phyloP scores from a whole-genome alignment of 164 flowering plant species.

The Magnolia changhungtana region DNA sequence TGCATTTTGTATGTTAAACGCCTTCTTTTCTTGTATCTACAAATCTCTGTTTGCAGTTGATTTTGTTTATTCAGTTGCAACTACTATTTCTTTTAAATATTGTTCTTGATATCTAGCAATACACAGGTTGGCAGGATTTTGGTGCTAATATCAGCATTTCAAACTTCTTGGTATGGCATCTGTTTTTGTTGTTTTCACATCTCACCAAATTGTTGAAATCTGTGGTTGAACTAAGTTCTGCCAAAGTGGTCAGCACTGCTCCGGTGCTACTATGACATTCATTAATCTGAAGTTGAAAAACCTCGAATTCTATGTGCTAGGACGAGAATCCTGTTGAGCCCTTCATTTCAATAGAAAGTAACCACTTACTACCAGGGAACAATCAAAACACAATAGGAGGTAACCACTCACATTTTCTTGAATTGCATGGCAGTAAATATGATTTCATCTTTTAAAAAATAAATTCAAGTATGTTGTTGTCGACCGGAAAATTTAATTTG shows the following conservation, averaged over 20 bases:
- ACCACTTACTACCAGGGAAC: background rate
- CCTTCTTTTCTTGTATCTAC: background rate
- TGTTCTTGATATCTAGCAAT: too few species aligned
- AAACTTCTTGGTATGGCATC: background rate
- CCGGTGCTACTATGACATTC: background rate
- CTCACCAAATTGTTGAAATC: too few species aligned
- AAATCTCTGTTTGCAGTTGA: background rate
- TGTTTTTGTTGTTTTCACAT: background rate
- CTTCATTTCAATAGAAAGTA: background rate
- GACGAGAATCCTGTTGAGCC: background rate
- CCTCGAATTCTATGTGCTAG: background rate
- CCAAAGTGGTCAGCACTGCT: background rate
- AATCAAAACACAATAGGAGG: background rate
- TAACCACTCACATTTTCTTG: background rate
- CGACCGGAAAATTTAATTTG: too few species aligned
- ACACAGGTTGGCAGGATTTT: background rate
- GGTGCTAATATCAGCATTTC: background rate
- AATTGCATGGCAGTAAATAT: too few species aligned
- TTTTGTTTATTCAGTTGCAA: too few species aligned
- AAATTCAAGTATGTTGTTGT: too few species aligned
- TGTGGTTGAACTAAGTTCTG: background rate
- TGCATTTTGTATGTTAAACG: background rate
- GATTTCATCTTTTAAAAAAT: too few species aligned
- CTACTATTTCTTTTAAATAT: too few species aligned
- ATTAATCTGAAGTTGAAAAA: background rate